phyloP scores from a whole-genome alignment of 2,329 filamentous ascomycete species.

The Penicillium sp. region DNA sequence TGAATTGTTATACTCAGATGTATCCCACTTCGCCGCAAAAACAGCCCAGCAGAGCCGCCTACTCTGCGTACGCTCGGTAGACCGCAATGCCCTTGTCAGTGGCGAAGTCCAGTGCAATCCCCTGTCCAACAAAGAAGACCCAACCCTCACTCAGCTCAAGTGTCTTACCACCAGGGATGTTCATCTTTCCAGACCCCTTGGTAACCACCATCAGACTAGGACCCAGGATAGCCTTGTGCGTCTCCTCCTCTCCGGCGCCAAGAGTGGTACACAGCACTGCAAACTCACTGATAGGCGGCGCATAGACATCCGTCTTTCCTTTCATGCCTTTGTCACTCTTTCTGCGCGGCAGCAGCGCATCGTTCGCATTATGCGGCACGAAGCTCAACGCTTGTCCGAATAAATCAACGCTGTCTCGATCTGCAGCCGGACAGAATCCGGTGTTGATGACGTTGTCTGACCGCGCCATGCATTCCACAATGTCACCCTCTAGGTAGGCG shows the following conservation, averaged over 20 bases:
- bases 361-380: constrained; percentile 58
- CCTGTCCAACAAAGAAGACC: constrained; percentile 68
- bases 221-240: constrained; percentile 57
- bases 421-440: constrained; percentile 70
- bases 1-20: background rate
- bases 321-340: constrained; percentile 55
- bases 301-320: constrained; percentile 65
- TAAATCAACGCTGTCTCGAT: constrained; percentile 64
- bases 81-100: constrained; percentile 48
- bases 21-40: no score
- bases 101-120: constrained; percentile 51
- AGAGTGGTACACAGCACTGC: constrained; percentile 65
- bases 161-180: constrained; percentile 52
- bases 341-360: constrained; percentile 57
- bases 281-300: constrained; percentile 72
- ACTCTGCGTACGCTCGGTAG: constrained; percentile 51
- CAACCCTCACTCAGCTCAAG: constrained; percentile 62
- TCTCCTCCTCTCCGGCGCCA: constrained; percentile 60
- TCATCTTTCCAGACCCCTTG: constrained; percentile 60
- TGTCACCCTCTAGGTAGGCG: constrained; percentile 71
- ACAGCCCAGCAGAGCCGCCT: background rate
- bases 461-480: constrained; percentile 78
- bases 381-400: constrained; percentile 68
- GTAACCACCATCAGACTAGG: constrained; percentile 67
- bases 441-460: constrained; percentile 74